Evolutionary conservation across 768 basidiomycete species (phyloP).

Genomic region (Solioccasus polychromus): DNA sequence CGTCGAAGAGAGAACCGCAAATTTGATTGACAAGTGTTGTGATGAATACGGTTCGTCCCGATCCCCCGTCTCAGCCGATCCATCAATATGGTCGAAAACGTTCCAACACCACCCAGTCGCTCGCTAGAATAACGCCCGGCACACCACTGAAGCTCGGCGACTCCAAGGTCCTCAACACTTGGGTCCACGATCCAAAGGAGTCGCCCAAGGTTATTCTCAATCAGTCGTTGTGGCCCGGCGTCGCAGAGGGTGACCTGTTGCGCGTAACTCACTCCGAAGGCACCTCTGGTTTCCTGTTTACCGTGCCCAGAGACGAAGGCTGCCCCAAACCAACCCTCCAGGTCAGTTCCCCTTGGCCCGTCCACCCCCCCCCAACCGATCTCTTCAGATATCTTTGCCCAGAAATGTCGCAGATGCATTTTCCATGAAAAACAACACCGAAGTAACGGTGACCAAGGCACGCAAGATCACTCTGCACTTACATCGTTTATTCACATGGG

Average conservation of each 20-base stretch:
- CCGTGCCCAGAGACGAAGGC: slow-evolving; percentile 63
- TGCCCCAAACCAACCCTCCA: slow-evolving; percentile 63
- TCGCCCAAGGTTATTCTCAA: slow-evolving; percentile 63
- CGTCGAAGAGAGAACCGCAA: slow-evolving; percentile 6
- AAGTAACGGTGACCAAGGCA: slow-evolving; percentile 73
- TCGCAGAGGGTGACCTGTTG: slow-evolving; percentile 72
- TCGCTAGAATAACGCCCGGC: slow-evolving; percentile 44
- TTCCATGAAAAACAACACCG: slow-evolving; percentile 64
- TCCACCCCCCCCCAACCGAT: background rate
- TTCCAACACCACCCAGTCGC: slow-evolving; percentile 74
- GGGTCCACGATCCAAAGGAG: slow-evolving; percentile 74
- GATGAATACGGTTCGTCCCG: slow-evolving; percentile 63
- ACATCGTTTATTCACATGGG: slow-evolving; percentile 13
- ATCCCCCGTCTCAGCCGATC: slow-evolving; percentile 49
- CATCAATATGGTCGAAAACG: slow-evolving; percentile 56
- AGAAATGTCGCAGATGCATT: slow-evolving; percentile 71
- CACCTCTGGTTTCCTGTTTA: slow-evolving; percentile 55
- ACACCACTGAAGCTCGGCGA: slow-evolving; percentile 60
- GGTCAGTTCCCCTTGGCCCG: slow-evolving; percentile 30
- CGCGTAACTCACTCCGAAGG: slow-evolving; percentile 49
- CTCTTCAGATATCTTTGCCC: slow-evolving; percentile 67
- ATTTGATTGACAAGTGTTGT: background rate
- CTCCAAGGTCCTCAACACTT: slow-evolving; percentile 57
- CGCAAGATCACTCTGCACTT: background rate
- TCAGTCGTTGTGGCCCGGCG: slow-evolving; percentile 74